These are phyloP conservation scores for Acanthamoeba sp. DNA, from an alignment of 208 protist genomes.

Conservation along the genomic window DNA sequence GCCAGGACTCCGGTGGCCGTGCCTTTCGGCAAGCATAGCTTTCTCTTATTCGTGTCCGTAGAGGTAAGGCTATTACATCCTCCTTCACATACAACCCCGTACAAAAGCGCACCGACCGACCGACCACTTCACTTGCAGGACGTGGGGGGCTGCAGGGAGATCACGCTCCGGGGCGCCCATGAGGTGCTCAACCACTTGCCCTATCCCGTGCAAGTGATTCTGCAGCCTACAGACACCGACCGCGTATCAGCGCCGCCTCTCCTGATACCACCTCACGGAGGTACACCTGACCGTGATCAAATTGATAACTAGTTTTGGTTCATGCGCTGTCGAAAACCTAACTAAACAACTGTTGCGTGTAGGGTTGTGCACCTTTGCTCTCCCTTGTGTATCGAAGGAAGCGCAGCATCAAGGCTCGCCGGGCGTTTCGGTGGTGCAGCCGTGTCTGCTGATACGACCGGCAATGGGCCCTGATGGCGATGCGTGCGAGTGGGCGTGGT, in stretches of 20 bases:
- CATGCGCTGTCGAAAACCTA: too few species aligned
- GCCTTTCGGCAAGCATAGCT: background rate
- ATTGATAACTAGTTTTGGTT: background rate
- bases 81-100: too few species aligned
- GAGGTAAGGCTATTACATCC: background rate
- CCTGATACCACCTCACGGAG: background rate
- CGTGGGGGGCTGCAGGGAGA: background rate
- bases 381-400: background rate
- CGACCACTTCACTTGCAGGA: background rate
- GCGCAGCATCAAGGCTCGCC: background rate
- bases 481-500: background rate
- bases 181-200: conserved; percentile 49
- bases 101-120: too few species aligned
- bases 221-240: background rate
- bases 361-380: conserved; percentile 18
- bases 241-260: background rate
- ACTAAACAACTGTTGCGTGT: background rate
- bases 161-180: background rate
- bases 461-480: background rate
- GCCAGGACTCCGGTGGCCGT: background rate
- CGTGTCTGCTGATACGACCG: background rate
- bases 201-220: conserved; percentile 17
- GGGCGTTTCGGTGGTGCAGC: background rate
- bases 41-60: background rate
- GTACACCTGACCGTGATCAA: background rate